A percentile compares a stretch with the other conserved stretches of the same genome.
Conservation (phyloP, 2,329 filamentous ascomycete genomes). For the Trichophyton mentagrophytes region DNA sequence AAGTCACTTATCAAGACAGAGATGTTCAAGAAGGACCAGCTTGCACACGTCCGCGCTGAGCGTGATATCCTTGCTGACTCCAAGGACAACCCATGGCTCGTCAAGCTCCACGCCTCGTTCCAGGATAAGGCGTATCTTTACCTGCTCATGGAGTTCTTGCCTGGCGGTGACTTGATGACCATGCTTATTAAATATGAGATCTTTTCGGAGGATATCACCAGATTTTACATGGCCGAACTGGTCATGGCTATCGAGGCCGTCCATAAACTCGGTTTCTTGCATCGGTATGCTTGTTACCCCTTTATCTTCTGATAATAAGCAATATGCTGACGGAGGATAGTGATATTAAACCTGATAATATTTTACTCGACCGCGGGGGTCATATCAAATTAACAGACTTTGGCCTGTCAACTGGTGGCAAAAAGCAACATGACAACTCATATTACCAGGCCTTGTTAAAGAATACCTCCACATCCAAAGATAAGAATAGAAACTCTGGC, state of each 20-base stretch:
- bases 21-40: constrained; percentile 99
- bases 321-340: constrained; percentile 34
- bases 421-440: constrained; percentile 92
- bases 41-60: constrained; percentile 93
- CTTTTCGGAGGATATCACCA: constrained; percentile 95
- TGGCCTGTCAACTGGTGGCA: constrained; percentile 92
- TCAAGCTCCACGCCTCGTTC: constrained; percentile 96
- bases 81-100: constrained; percentile 93
- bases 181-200: constrained; percentile 99
- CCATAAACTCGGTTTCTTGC: constrained; percentile 94
- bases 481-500: constrained; percentile 78
- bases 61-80: constrained; percentile 96
- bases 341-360: constrained; percentile 99
- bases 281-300: constrained; percentile 55
- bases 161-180: constrained; percentile 96
- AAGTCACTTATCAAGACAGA: constrained; percentile 98
- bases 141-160: constrained; percentile 98
- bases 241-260: constrained; percentile 97
- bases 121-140: constrained; percentile 94
- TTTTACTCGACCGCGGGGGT: constrained; percentile 83
- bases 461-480: constrained; percentile 54
- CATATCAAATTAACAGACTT: constrained; percentile 99
- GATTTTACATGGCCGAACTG: constrained; percentile 98
- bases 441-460: constrained; percentile 96
- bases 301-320: not conserved